A percentile compares a stretch with the other conserved stretches of the same genome.
phyloP scores from a whole-genome alignment of 2,329 filamentous ascomycete species.

The Apiospora marii region DNA sequence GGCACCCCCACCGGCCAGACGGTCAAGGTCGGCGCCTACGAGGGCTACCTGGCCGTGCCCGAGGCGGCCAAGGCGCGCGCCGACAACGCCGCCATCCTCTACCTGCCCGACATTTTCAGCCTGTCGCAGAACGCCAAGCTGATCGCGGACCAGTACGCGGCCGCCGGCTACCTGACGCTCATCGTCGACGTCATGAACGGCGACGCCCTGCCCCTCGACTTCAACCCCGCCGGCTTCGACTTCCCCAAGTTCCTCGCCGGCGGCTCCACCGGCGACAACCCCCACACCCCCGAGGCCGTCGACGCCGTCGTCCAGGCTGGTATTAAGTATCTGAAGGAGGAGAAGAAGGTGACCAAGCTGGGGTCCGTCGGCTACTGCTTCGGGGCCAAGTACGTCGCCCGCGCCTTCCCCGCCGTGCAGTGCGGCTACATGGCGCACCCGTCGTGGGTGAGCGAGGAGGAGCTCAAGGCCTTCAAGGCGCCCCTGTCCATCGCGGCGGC shows the following conservation, averaged over 20 bases:
- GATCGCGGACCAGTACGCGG: slow-evolving; percentile 78
- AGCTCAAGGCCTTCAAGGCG: slow-evolving; percentile 70
- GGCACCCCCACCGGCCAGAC: slow-evolving; percentile 56
- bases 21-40: slow-evolving; percentile 55
- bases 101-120: slow-evolving; percentile 58
- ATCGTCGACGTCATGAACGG: slow-evolving; percentile 77
- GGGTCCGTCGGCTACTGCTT: slow-evolving; percentile 79
- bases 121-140: slow-evolving; percentile 68
- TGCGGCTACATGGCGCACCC: slow-evolving; percentile 82
- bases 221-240: slow-evolving; percentile 54
- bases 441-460: slow-evolving; percentile 73
- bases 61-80: slow-evolving; percentile 44
- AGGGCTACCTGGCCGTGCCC: slow-evolving; percentile 60
- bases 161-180: slow-evolving; percentile 73
- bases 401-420: slow-evolving; percentile 72
- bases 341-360: slow-evolving; percentile 64
- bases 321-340: slow-evolving; percentile 65
- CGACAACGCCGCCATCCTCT: slow-evolving; percentile 54
- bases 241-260: slow-evolving; percentile 51
- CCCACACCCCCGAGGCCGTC: slow-evolving; percentile 53
- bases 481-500: slow-evolving; percentile 73
- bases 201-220: slow-evolving; percentile 65
- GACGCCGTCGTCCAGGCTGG: slow-evolving; percentile 57
- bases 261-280: slow-evolving; percentile 57
- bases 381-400: slow-evolving; percentile 76